Percentiles rank a stretch among this genome's conserved stretches.
phyloP scores from a whole-genome alignment of 2,329 filamentous ascomycete species.

The Ascomycota sp. region DNA sequence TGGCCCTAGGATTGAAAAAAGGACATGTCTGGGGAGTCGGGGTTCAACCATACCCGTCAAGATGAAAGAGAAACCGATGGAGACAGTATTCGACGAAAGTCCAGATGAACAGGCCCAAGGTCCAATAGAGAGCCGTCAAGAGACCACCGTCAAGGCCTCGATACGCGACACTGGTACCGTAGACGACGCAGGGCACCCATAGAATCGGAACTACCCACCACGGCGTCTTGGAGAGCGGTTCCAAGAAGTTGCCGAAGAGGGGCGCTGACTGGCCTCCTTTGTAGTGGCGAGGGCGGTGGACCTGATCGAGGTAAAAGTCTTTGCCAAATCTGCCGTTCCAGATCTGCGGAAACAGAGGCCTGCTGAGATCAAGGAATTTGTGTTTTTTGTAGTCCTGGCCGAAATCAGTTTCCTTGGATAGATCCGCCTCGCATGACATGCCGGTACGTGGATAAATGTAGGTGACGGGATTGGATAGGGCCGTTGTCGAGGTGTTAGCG shows the following conservation, averaged over 20 bases:
- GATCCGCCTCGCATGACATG: conserved; percentile 73
- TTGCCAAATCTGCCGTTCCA: conserved; percentile 79
- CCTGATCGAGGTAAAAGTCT: conserved; percentile 91
- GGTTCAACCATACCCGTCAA: conserved; percentile 52
- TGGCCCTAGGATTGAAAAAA: no score
- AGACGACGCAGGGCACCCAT: conserved; percentile 67
- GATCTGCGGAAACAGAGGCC: conserved; percentile 70
- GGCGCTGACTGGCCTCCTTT: conserved; percentile 82
- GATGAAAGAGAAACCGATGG: conserved; percentile 82
- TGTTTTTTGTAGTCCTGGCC: conserved; percentile 62
- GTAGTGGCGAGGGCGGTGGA: conserved; percentile 90
- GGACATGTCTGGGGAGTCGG: neutral
- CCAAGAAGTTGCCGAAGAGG: conserved; percentile 93
- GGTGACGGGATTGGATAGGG: conserved; percentile 7
- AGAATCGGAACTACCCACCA: conserved; percentile 78
- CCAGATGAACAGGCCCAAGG: conserved; percentile 60
- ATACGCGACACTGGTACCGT: conserved; percentile 47
- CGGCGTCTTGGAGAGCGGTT: conserved; percentile 83
- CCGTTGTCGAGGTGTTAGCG: conserved; percentile 9
- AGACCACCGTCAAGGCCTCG: conserved; percentile 33
- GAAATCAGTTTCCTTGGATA: conserved; percentile 68
- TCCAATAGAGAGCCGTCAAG: conserved; percentile 39
- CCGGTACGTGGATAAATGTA: conserved; percentile 48
- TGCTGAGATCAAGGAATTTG: conserved; percentile 82
- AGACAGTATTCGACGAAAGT: conserved; percentile 74